Conservation (phyloP, 1,284 basidiomycete species). For the Marasmius oreades region DNA sequence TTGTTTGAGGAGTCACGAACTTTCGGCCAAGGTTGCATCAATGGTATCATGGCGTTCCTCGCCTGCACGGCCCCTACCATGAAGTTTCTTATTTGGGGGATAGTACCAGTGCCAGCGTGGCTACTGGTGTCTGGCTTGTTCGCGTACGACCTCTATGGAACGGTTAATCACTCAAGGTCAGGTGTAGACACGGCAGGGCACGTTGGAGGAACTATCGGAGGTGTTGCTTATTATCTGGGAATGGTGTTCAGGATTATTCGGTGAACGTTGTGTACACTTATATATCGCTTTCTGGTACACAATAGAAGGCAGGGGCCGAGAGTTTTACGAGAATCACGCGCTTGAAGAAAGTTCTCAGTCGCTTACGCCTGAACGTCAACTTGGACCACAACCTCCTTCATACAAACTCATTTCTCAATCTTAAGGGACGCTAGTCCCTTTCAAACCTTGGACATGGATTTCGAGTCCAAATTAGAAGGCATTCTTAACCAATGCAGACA, state of each 20-base stretch:
- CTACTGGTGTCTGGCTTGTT: constrained; percentile 72
- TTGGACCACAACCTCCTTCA: constrained; percentile 6
- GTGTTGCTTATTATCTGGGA: constrained; percentile 55
- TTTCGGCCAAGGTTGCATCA: constrained; percentile 59
- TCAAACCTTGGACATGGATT: constrained; percentile 38
- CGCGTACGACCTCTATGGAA: constrained; percentile 63
- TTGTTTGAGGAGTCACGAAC: neutral
- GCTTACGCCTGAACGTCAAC: constrained; percentile 1
- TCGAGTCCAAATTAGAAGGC: constrained; percentile 51
- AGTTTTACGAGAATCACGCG: neutral
- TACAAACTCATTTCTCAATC: neutral
- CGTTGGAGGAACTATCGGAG: constrained; percentile 73
- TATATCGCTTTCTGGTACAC: too few species aligned
- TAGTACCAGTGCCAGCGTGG: constrained; percentile 87
- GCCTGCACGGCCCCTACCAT: constrained; percentile 68
- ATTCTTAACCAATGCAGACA: constrained; percentile 67
- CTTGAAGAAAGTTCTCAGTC: neutral
- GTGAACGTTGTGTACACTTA: neutral
- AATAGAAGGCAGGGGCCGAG: neutral
- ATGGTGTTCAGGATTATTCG: constrained; percentile 33
- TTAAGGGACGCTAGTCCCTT: neutral
- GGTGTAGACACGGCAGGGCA: constrained; percentile 72
- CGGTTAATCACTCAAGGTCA: constrained; percentile 34
- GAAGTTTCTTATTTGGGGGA: constrained; percentile 76
- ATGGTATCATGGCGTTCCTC: constrained; percentile 67